Percentiles rank a stretch among this genome's conserved stretches.
phyloP scores from a whole-genome alignment of 768 basidiomycete species.

The Russula virescens region DNA sequence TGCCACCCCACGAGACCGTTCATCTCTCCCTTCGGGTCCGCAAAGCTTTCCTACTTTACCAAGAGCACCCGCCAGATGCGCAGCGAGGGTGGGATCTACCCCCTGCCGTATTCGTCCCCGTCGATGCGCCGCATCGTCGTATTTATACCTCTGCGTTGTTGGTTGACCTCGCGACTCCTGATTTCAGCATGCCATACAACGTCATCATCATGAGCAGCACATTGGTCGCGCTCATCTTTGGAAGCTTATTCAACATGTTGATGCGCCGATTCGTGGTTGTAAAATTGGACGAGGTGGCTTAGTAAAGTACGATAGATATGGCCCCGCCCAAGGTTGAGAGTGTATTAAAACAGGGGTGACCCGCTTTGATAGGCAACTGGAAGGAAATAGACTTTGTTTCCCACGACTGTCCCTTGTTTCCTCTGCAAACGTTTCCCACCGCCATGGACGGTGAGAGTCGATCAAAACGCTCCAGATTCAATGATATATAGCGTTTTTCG shows the following conservation, averaged over 20 bases:
- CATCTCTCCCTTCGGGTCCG: slow-evolving; percentile 66
- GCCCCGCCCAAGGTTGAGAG: too few species aligned
- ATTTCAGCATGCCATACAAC: slow-evolving; percentile 99
- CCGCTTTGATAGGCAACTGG: slow-evolving; percentile 9
- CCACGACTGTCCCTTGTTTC: too few species aligned
- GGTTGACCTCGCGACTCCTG: slow-evolving; percentile 93
- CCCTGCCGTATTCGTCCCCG: slow-evolving; percentile 68
- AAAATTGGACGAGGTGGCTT: slow-evolving; percentile 24
- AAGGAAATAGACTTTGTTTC: background rate
- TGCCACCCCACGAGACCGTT: slow-evolving; percentile 66
- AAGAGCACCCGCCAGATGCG: slow-evolving; percentile 94
- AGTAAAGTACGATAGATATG: too few species aligned
- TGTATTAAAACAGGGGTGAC: too few species aligned
- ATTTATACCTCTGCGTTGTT: slow-evolving; percentile 81
- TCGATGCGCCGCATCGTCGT: slow-evolving; percentile 29
- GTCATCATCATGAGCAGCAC: slow-evolving; percentile 96
- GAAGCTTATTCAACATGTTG: slow-evolving; percentile 82
- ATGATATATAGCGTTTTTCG: background rate
- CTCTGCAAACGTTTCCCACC: too few species aligned
- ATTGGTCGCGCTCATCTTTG: slow-evolving; percentile 88
- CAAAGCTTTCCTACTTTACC: slow-evolving; percentile 86
- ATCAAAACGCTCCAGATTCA: background rate
- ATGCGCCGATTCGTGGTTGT: slow-evolving; percentile 73
- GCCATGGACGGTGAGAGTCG: background rate
- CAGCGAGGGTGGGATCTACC: slow-evolving; percentile 93